phyloP scores from a whole-genome alignment of 2,329 filamentous ascomycete species.

The Claviceps sp. region DNA sequence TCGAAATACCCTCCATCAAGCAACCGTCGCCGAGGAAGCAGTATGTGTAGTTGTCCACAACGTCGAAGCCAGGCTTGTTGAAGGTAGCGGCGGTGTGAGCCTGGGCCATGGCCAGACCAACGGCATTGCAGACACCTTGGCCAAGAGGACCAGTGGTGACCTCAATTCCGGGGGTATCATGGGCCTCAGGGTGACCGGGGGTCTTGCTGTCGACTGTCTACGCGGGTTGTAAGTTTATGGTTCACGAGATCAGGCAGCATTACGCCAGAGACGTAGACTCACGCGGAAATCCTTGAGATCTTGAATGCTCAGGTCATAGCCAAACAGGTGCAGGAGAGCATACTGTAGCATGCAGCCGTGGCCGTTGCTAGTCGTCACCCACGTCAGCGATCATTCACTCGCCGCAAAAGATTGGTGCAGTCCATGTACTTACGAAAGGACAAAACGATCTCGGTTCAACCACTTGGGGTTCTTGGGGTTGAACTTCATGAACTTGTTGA shows the following conservation, averaged over 20 bases:
- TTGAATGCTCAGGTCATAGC: conserved; percentile 74
- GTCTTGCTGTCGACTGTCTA: conserved; percentile 57
- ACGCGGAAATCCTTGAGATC: conserved; percentile 96
- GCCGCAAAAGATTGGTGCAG: background rate
- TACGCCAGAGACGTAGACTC: conserved; percentile 27
- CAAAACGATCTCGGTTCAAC: conserved; percentile 95
- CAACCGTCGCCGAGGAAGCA: conserved; percentile 95
- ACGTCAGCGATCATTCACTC: background rate
- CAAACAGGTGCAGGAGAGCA: conserved; percentile 91
- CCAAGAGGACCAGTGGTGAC: conserved; percentile 96
- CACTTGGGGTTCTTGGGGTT: conserved; percentile 98
- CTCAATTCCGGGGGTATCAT: conserved; percentile 93
- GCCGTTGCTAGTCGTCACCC: conserved; percentile 56
- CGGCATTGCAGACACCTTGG: conserved; percentile 93
- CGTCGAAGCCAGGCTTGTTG: conserved; percentile 90
- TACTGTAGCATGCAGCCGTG: conserved; percentile 99
- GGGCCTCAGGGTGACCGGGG: conserved; percentile 89
- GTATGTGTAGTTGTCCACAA: conserved; percentile 96
- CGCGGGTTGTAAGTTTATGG: background rate
- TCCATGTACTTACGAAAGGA: conserved; percentile 73
- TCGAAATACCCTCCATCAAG: conserved; percentile 94
- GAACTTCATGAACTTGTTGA: conserved; percentile 98
- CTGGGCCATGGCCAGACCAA: conserved; percentile 95
- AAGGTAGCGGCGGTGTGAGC: conserved; percentile 80
- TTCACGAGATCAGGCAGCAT: background rate